Base-by-base conservation (phyloP, 2,329 filamentous ascomycete species). In the Rhynchosporium graminicola region DNA sequence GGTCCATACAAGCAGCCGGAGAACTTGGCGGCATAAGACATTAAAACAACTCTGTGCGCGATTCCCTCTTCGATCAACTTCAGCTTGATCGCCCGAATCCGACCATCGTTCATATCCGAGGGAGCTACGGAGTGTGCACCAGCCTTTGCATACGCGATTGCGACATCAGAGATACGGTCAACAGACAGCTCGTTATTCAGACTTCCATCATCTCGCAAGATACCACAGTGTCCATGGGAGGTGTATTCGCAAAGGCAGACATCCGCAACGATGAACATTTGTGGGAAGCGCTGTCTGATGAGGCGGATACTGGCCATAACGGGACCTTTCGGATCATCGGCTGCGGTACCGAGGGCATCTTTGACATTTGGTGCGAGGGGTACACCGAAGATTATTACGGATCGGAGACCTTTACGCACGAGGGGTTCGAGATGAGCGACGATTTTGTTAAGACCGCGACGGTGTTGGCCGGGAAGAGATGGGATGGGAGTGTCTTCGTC, bases 241-340 rank as follows among this genome's bases (percentile, higher is more conserved):
- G 95, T 99, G 79, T 99, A 99, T 78, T 99, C 95, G 83, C 95
- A 99, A 7, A 99, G 88, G 74, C 95, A 98, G 63, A 99, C 95
- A 75, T 99, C 95, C 64, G 89, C 87, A 69, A 89, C 88, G 71
- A 99, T 91, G 79, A 96, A 98, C 64, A 99, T 84, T 65, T 92
- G 87, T 2, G 95, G 95, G 77, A 97, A 98, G 45, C 87, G 83
- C 68, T 90, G 85, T 69, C 92, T 89, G 62, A 99, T 83, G 36
- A 97, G 83, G 57, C 89, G 89, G 73, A 98, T 97, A 54, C 86
- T 84, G 71, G 87, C 87, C 70, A 98, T 96, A 57, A 98, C 95
- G 20, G 95, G 95, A 43, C 95, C 95, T 67, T 91, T 83, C 42
- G 94, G 93, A 74, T 98, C 94, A 75, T 98, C 95, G 71, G 95